Percentiles rank a stretch among this genome's conserved stretches.
These are phyloP conservation scores for Russula sp. DNA, from an alignment of 768 basidiomycete species.

Conservation along the genomic window DNA sequence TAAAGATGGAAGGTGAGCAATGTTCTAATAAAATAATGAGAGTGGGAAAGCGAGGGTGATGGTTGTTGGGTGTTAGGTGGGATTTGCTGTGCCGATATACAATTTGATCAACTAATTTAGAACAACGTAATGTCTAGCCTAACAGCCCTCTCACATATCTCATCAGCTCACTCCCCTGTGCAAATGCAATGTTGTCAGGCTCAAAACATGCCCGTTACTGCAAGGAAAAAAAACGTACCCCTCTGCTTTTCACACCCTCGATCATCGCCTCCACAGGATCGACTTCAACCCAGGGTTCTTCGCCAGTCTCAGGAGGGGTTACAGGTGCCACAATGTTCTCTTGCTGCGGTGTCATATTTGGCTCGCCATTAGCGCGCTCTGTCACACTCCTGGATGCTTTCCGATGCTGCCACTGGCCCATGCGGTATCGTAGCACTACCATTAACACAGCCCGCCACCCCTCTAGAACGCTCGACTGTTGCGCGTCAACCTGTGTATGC, in stretches of 20 bases:
- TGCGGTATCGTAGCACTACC: constrained; percentile 62
- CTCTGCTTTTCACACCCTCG: constrained; percentile 66
- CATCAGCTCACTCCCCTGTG: constrained; percentile 46
- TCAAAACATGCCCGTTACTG: too few species aligned
- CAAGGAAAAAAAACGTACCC: constrained; percentile 43
- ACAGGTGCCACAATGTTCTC: constrained; percentile 28
- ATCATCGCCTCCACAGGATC: constrained; percentile 71
- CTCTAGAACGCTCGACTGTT: constrained; percentile 47
- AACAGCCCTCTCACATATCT: constrained; percentile 29
- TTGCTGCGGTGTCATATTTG: constrained; percentile 5
- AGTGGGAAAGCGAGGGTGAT: not conserved
- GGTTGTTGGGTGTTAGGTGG: constrained; percentile 9
- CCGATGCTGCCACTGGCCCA: constrained; percentile 53
- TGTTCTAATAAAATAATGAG: not conserved
- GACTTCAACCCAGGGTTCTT: constrained; percentile 35
- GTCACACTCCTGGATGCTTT: constrained; percentile 31
- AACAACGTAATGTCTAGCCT: constrained; percentile 16
- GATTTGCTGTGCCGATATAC: not conserved
- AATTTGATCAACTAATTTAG: not conserved
- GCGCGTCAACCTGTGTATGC: constrained; percentile 36
- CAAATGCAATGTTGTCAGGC: constrained; percentile 18
- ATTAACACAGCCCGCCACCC: constrained; percentile 81
- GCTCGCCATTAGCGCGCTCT: constrained; percentile 7
- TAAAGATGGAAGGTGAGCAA: constrained; percentile 8
- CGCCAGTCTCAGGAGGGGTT: constrained; percentile 38